These are phyloP conservation scores for Blumeriella jaapii DNA, from an alignment of 2,329 filamentous ascomycete genomes.

Conservation along the genomic window DNA sequence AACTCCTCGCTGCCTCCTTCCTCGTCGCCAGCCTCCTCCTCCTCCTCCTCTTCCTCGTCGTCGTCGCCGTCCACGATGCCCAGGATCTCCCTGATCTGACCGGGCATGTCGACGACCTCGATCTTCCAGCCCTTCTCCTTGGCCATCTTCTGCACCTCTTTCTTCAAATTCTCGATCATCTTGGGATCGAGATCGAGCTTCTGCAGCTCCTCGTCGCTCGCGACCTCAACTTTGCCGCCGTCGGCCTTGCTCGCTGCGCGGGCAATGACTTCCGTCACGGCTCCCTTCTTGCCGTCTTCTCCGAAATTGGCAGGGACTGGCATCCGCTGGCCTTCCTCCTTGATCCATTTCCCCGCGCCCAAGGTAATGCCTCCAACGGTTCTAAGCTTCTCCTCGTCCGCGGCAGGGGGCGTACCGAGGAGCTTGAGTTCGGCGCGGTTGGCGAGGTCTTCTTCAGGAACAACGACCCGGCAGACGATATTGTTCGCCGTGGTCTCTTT, in stretches of 20 bases:
- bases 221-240: constrained; percentile 23
- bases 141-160: constrained; percentile 57
- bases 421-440: constrained; percentile 31
- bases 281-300: constrained; percentile 41
- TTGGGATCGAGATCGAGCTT: constrained; percentile 46
- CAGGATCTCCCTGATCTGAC: constrained; percentile 49
- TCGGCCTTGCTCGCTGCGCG: constrained; percentile 21
- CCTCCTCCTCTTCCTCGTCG: constrained; percentile 30
- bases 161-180: constrained; percentile 56
- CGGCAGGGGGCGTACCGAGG: constrained; percentile 20
- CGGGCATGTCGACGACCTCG: constrained; percentile 61
- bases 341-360: constrained; percentile 23
- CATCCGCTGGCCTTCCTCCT: constrained; percentile 22
- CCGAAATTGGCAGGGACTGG: constrained; percentile 29
- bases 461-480: constrained; percentile 50
- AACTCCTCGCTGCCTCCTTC: constrained; percentile 37
- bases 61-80: constrained; percentile 54
- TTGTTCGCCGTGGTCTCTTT: constrained; percentile 50
- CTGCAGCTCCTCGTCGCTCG: constrained; percentile 57
- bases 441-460: constrained; percentile 32
- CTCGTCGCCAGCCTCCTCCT: constrained; percentile 31
- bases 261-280: constrained; percentile 17
- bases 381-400: constrained; percentile 30
- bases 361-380: constrained; percentile 22
- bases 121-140: constrained; percentile 67